Evolutionary conservation across 345 rosid species (phyloP).

Genomic region (Reutealis trisperma): DNA sequence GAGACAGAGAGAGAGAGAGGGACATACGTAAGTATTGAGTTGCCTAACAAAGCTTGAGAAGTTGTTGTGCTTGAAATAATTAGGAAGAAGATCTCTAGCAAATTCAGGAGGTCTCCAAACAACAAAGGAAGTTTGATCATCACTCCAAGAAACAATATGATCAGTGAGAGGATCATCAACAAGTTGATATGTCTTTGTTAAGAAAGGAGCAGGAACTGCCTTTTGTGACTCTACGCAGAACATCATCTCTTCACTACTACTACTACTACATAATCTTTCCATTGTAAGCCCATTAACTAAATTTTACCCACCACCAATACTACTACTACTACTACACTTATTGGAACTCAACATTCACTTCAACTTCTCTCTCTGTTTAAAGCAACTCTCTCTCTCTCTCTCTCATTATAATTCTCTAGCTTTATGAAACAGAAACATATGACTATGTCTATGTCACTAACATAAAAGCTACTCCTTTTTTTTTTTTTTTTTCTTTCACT

Average conservation of each 20-base stretch:
- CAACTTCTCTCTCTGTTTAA: not conserved
- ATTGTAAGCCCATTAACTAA: conserved; percentile 11
- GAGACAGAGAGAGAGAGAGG: not conserved
- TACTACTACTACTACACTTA: not conserved
- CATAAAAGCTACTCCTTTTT: conserved; percentile 25
- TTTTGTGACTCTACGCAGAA: conserved; percentile 37
- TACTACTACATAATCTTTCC: conserved; percentile 5
- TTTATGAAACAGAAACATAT: conserved; percentile 40
- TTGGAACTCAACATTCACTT: not conserved
- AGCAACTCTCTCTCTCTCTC: conserved; percentile 16
- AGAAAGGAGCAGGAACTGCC: conserved; percentile 58
- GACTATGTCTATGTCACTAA: conserved; percentile 34
- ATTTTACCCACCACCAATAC: not conserved
- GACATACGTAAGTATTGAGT: conserved; percentile 29
- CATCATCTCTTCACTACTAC: conserved; percentile 26
- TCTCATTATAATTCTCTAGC: conserved; percentile 33
- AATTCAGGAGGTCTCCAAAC: conserved; percentile 67
- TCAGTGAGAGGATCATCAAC: conserved; percentile 61
- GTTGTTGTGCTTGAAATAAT: conserved; percentile 36
- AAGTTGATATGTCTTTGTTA: conserved; percentile 57
- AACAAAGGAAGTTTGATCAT: conserved; percentile 49
- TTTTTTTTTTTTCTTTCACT: conserved; percentile 1
- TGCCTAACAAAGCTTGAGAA: conserved; percentile 28
- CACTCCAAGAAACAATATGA: conserved; percentile 66
- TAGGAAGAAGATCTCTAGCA: conserved; percentile 42